phyloP scores from a whole-genome alignment of 192 early-diverging fungal species.

The Backusella tuberculispora region DNA sequence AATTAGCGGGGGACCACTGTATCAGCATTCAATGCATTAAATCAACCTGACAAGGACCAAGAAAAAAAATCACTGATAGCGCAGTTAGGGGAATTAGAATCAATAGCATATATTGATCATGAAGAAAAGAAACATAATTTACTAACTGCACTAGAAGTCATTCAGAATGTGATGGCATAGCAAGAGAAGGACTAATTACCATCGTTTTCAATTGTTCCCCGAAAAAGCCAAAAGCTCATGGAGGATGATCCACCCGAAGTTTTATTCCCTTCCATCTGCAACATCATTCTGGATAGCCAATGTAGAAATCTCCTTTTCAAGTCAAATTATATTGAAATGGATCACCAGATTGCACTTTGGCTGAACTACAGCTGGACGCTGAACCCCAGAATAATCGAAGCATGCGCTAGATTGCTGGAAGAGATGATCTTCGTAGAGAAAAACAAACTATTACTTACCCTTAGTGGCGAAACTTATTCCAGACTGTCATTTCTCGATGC shows the following conservation, averaged over 20 bases:
- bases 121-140: not conserved
- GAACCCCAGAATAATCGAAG: not conserved
- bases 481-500: not conserved
- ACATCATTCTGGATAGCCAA: not conserved
- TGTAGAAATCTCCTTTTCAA: not conserved
- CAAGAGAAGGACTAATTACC: not conserved
- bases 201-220: not conserved
- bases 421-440: conserved; percentile 1
- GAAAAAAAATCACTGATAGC: conserved; percentile 20
- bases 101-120: not conserved
- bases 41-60: conserved; percentile 10
- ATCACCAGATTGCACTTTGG: not conserved
- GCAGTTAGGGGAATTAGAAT: conserved; percentile 12
- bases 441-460: not conserved
- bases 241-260: not conserved
- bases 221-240: not conserved
- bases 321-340: conserved; percentile 13
- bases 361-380: not conserved
- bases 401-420: not conserved
- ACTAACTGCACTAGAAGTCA: not conserved
- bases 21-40: conserved; percentile 18
- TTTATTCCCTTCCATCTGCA: not conserved
- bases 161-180: not conserved
- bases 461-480: conserved; percentile 1
- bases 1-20: no score